Evolutionary conservation across 1,284 basidiomycete genomes (phyloP), one percentile per base, ranked within the genome.

Genomic region (Pseudozyma sp.): DNA sequence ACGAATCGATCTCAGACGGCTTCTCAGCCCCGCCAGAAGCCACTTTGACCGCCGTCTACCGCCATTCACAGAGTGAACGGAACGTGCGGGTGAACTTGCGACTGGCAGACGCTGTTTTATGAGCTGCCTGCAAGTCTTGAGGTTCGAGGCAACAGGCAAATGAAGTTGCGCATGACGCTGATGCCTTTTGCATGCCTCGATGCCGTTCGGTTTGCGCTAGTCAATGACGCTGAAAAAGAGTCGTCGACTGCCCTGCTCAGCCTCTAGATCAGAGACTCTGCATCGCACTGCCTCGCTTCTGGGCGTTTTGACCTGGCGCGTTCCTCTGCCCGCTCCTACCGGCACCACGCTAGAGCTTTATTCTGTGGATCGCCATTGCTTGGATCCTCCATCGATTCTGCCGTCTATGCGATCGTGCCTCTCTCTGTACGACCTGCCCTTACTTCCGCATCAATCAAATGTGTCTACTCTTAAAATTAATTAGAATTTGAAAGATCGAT

Each of bases 161-260:
- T 30, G 16, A 39, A 17, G 16, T 39, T 24, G 24, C 24, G 39
- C 40, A 54, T 54, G 40, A 30, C 43, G 65, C 55, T 63, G 59
- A 58, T 68, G 59, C 66, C 66, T 55, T 51, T 68, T 59, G 55
- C 59, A 60, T 68, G 66, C 66, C 54, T 58, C 40, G 14, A 7
- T 17, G 37, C 43, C 56, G 31, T 9, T 17, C 40, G 35, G 24
- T 4, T 24, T 24, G 24, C 24, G 24, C 24, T 24, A 24, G 24
- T 24, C 24, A 24, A 24, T 24, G 24, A 24, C 24, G 24, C 24
- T 24, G 24, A 24, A 24, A 24, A 24, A 24, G 24, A 24, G 24
- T 24, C 24, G 24, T 39, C 39, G 44, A 54, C 34, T 33, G 17
- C 19, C 24, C 24, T 24, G 24, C 24, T 24, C 24, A 24, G 24